These are phyloP conservation scores for Penicillium crustosum DNA, from an alignment of 2,329 filamentous ascomycete species.

Conservation along the genomic window DNA sequence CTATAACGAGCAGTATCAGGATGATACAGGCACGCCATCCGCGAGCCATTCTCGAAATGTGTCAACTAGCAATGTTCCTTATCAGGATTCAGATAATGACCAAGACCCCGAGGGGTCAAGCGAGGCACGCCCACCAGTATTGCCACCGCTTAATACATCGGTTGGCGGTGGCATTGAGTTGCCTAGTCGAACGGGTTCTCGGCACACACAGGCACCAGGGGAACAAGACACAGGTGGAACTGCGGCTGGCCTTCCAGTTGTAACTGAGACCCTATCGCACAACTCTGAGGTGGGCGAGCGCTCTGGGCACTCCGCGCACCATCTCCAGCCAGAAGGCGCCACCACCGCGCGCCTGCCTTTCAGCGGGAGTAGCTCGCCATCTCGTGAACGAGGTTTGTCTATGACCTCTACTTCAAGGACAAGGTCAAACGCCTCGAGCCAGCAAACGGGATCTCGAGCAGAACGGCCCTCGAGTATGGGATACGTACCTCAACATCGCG, in stretches of 20 bases:
- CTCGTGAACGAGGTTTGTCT: conserved; percentile 38
- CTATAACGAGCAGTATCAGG: conserved; percentile 64
- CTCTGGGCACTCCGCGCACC: conserved; percentile 12
- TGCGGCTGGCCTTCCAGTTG: conserved; percentile 18
- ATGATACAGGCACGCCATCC: conserved; percentile 45
- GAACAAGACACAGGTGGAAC: conserved; percentile 16
- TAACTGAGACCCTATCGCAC: conserved; percentile 21
- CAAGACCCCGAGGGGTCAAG: conserved; percentile 13
- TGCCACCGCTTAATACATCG: conserved; percentile 59
- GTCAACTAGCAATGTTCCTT: conserved; percentile 26
- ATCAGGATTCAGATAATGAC: conserved; percentile 31
- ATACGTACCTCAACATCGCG: conserved; percentile 50
- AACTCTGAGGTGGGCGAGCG: conserved; percentile 13
- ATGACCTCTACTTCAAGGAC: conserved; percentile 41
- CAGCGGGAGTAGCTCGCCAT: conserved; percentile 38
- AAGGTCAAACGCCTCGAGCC: conserved; percentile 34
- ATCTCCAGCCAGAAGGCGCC: conserved; percentile 27
- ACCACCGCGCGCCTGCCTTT: conserved; percentile 45
- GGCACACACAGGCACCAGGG: conserved; percentile 49
- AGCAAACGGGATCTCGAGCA: conserved; percentile 29
- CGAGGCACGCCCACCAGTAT: conserved; percentile 44
- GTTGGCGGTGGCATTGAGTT: conserved; percentile 59
- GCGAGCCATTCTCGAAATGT: conserved; percentile 26
- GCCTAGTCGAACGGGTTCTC: conserved; percentile 63
- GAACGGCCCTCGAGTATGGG: conserved; percentile 51